These are phyloP conservation scores for Aspergillus saccharolyticus DNA, from an alignment of 495 filamentous ascomycete genomes.

Conservation along the genomic window DNA sequence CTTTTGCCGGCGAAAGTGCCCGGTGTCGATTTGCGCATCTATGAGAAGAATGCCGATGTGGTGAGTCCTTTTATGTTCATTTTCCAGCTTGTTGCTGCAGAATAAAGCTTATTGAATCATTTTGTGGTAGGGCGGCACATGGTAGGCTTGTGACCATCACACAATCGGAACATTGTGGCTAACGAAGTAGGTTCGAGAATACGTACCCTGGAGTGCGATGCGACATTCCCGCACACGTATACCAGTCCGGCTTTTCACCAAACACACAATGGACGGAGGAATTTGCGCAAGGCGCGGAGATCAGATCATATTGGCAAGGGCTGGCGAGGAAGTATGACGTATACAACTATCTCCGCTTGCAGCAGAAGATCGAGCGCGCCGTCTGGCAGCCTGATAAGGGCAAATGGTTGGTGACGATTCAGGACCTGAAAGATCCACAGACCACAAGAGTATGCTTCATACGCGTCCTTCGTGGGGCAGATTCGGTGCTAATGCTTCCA, in stretches of 20 bases:
- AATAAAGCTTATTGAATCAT: neutral
- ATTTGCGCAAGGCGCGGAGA: constrained; percentile 60
- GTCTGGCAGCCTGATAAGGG: constrained; percentile 48
- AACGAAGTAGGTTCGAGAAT: constrained; percentile 44
- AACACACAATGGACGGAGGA: constrained; percentile 63
- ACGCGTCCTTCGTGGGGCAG: neutral
- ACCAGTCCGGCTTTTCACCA: constrained; percentile 61
- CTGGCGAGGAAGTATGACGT: constrained; percentile 58
- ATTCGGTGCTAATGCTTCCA: constrained; percentile 8
- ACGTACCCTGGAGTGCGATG: constrained; percentile 55
- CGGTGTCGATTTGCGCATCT: constrained; percentile 48
- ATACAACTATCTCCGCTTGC: constrained; percentile 47
- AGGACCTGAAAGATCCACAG: constrained; percentile 30
- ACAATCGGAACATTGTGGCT: neutral
- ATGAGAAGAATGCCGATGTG: constrained; percentile 53
- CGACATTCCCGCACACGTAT: constrained; percentile 66
- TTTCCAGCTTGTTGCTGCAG: too few species aligned
- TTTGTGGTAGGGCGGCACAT: constrained; percentile 44
- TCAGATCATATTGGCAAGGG: constrained; percentile 59
- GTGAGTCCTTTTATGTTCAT: constrained; percentile 29
- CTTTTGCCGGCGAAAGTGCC: constrained; percentile 49
- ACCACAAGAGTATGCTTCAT: constrained; percentile 20
- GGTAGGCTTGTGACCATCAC: constrained; percentile 18
- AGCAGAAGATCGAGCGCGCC: constrained; percentile 47
- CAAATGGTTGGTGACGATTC: constrained; percentile 48